A percentile compares a stretch with the other conserved stretches of the same genome.
These are phyloP conservation scores for Fusarium nelsonii DNA, from an alignment of 2,329 filamentous ascomycete genomes.

Conservation along the genomic window DNA sequence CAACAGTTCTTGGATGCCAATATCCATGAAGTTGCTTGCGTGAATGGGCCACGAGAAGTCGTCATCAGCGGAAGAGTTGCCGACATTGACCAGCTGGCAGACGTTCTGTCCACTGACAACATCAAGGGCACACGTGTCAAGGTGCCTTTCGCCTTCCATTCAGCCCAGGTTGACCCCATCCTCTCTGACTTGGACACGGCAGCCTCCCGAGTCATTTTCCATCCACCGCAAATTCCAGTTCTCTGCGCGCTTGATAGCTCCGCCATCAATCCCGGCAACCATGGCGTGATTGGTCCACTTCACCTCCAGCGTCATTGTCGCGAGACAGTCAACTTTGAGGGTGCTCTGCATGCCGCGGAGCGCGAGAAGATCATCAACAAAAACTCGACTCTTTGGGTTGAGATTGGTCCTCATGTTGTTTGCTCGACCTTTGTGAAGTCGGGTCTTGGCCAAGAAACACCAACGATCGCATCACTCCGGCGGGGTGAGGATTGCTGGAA, in stretches of 20 bases:
- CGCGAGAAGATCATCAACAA: conserved; percentile 64
- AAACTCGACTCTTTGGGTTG: conserved; percentile 70
- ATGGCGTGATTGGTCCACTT: conserved; percentile 60
- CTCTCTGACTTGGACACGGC: conserved; percentile 68
- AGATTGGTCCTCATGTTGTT: conserved; percentile 76
- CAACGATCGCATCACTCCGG: conserved; percentile 70
- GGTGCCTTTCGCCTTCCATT: conserved; percentile 68
- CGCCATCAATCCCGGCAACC: not conserved
- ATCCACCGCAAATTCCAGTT: conserved; percentile 63
- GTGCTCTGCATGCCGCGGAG: conserved; percentile 66
- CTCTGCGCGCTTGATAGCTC: conserved; percentile 72
- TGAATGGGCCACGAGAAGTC: conserved; percentile 80
- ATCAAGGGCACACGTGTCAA: conserved; percentile 62
- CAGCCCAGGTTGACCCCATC: conserved; percentile 66
- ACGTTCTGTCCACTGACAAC: conserved; percentile 50
- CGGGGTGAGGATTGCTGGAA: conserved; percentile 74
- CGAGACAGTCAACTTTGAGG: conserved; percentile 74
- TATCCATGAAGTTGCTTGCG: conserved; percentile 71
- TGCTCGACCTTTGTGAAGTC: conserved; percentile 74
- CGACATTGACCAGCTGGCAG: conserved; percentile 59
- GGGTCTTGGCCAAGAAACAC: conserved; percentile 64
- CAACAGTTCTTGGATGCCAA: conserved; percentile 47
- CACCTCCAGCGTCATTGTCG: conserved; percentile 73
- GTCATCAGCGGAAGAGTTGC: conserved; percentile 69
- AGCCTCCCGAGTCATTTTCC: conserved; percentile 55